Conservation (phyloP, 139 green algal genomes). For the Chlamydomonas asymmetrica region DNA sequence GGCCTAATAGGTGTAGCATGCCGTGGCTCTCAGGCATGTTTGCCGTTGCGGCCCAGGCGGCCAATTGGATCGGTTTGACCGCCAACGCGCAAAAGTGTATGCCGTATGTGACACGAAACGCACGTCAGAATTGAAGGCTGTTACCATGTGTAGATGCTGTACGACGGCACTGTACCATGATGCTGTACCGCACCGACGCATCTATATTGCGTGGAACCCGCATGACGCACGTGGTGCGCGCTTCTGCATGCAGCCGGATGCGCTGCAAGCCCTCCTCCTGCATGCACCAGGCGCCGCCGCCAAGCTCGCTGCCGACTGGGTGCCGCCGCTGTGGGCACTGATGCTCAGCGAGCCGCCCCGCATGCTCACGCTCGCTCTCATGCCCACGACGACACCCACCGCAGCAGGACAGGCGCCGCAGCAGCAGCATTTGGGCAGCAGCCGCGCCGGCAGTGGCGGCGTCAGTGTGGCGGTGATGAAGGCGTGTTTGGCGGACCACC, state of each 20-base stretch:
- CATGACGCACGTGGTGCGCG: not conserved
- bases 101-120: not conserved
- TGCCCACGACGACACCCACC: not conserved
- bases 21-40: not conserved
- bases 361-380: not conserved
- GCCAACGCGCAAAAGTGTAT: not conserved
- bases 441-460: too few relatives aligned
- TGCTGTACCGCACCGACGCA: not conserved
- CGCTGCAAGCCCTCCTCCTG: not conserved
- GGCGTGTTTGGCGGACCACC: too few relatives aligned
- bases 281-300: not conserved
- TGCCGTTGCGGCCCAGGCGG: not conserved
- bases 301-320: conserved; percentile 8
- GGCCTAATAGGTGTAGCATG: too few relatives aligned
- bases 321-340: not conserved
- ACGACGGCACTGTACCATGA: not conserved
- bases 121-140: too few relatives aligned
- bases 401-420: not conserved
- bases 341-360: not conserved
- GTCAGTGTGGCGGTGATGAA: too few relatives aligned
- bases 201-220: not conserved
- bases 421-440: not conserved
- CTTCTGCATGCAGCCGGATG: too few relatives aligned
- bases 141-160: too few relatives aligned
- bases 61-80: not conserved